Base-by-base conservation (phyloP, 768 basidiomycete species). In the Rhodotorula graminis region DNA sequence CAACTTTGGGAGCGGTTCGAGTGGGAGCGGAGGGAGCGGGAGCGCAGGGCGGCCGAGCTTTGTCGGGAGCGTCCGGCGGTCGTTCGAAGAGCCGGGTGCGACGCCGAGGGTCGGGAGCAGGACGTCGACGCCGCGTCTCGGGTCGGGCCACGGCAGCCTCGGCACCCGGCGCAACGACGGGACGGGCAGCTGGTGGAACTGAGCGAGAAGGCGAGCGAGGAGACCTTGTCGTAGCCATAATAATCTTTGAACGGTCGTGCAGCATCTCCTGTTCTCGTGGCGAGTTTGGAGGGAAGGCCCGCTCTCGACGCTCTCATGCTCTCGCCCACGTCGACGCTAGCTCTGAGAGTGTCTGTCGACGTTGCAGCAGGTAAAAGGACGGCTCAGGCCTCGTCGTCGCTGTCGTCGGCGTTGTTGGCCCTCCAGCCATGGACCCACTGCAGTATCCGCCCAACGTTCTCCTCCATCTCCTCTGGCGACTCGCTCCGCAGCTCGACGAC, bases 391-490 rank as follows among this genome's bases (percentile, higher is more conserved):
- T 74, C 70, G 12, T 62, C 77, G 47, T 76, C 74, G 29, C 53
- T 72, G 58, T 75, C 76, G 40, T 42, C 76, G 40, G 47, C 69
- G 52, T 82, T 73, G 68, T 84, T 78, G 59, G 73, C 64, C 37
- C 77, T 69, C 94, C 95, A 99, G 42, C 83, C 81, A 61, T 84
- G 83, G 65, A 95, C 90, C 96, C 96, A 98, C 71, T 87, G 83
- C n/a, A 90, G 86, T 59, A 98, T 89, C 79, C 92, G 86, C 18
- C 84, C 82, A n/a, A 98, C 87, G 80, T 97, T 98, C 31, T 87
- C 84, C 79, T 96, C 90, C 52, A 98, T 83, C 77, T 98, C 89
- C 53, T 88, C 89, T 62, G 85, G 87, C 31, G 82, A 85, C 79
- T 91, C 89, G 80, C 90, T 93, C 70, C 85, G 82, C 37, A 98